Evolutionary conservation across 768 basidiomycete genomes (phyloP).

Genomic region (Naganishia onofrii): DNA sequence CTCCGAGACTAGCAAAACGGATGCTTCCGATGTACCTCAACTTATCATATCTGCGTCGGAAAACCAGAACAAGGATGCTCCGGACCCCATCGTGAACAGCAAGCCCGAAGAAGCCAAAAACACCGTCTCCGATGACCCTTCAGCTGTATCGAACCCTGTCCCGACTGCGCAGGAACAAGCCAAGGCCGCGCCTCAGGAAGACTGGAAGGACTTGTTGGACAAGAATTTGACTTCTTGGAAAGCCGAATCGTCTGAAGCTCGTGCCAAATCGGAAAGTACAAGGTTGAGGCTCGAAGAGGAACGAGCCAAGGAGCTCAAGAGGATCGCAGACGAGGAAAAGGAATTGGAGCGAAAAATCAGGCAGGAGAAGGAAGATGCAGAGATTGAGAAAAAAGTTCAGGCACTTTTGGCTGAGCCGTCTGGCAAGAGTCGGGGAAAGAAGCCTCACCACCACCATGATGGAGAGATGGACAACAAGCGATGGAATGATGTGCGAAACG

Average conservation of each 20-base stretch:
- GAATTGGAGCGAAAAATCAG: conserved; percentile 33
- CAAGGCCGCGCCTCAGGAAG: conserved; percentile 15
- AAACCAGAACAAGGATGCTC: conserved; percentile 30
- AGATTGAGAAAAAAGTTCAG: conserved; percentile 35
- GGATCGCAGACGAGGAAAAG: conserved; percentile 21
- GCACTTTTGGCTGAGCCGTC: conserved; percentile 33
- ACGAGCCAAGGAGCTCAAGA: conserved; percentile 30
- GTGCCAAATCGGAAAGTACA: conserved; percentile 42
- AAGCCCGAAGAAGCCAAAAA: background rate
- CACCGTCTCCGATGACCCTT: conserved; percentile 31
- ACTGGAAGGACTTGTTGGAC: conserved; percentile 31
- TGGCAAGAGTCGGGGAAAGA: conserved; percentile 32
- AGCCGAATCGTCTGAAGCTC: conserved; percentile 41
- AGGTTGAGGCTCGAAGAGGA: conserved; percentile 42
- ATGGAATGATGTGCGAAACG: conserved; percentile 44
- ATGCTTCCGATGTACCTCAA: conserved; percentile 20
- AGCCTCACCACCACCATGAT: conserved; percentile 26
- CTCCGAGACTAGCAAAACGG: conserved; percentile 44
- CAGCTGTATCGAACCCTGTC: conserved; percentile 24
- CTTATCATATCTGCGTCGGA: conserved; percentile 31
- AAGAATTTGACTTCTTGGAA: conserved; percentile 28
- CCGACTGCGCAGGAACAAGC: conserved; percentile 29
- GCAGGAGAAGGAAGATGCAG: conserved; percentile 33
- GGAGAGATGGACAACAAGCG: conserved; percentile 36
- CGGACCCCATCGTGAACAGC: conserved; percentile 14